phyloP scores from a whole-genome alignment of 2,329 filamentous ascomycete genomes.

The Neonectria sp. region DNA sequence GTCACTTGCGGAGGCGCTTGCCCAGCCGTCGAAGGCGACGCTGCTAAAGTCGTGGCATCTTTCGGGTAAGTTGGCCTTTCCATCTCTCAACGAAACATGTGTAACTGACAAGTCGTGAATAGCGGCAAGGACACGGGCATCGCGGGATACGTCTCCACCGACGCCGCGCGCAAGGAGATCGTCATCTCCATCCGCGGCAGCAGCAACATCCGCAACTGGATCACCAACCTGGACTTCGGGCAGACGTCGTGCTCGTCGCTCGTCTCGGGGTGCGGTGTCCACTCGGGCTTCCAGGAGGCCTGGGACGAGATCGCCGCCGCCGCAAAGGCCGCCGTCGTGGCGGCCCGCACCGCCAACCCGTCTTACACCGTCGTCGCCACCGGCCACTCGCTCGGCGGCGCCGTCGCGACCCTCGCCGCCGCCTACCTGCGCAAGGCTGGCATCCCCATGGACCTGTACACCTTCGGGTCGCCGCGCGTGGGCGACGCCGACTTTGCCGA shows the following conservation, averaged over 20 bases:
- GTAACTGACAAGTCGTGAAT: conserved; percentile 33
- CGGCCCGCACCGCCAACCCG: conserved; percentile 63
- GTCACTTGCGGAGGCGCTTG: conserved; percentile 64
- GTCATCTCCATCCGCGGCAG: conserved; percentile 74
- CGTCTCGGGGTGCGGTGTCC: conserved; percentile 63
- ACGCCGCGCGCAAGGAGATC: conserved; percentile 65
- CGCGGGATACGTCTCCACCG: conserved; percentile 66
- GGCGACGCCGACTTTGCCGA: conserved; percentile 70
- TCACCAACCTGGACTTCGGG: conserved; percentile 64
- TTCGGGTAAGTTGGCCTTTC: conserved; percentile 53
- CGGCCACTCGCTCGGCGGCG: conserved; percentile 79
- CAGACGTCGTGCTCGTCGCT: conserved; percentile 49
- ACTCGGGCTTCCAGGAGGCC: conserved; percentile 71
- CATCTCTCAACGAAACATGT: conserved; percentile 14
- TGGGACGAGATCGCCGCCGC: conserved; percentile 67
- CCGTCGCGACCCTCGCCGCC: conserved; percentile 73
- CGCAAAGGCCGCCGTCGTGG: conserved; percentile 60
- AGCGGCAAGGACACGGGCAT: conserved; percentile 62
- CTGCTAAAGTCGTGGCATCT: conserved; percentile 60
- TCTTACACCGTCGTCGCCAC: conserved; percentile 70
- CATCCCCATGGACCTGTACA: conserved; percentile 69
- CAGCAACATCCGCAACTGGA: conserved; percentile 72
- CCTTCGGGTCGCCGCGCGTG: conserved; percentile 77
- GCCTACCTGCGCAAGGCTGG: conserved; percentile 68
- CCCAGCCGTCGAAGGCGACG: conserved; percentile 58